Evolutionary conservation across 139 green algal genomes (phyloP).

Genomic region (Chlorella sp.): DNA sequence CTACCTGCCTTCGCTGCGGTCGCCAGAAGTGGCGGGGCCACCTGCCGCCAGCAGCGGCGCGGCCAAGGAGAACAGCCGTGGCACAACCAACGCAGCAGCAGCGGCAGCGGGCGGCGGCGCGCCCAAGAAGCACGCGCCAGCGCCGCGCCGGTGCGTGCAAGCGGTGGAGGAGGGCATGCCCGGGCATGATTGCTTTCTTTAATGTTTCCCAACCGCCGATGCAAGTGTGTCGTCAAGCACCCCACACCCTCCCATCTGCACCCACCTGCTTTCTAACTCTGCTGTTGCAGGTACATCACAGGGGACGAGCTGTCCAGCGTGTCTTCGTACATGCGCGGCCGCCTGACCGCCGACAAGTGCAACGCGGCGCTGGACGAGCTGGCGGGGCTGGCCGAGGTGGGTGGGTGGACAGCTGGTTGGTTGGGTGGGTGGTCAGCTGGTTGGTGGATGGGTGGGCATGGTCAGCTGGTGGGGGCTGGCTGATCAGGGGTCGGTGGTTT

Average conservation of each 20-base stretch:
- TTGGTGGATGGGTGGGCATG: too few relatives aligned
- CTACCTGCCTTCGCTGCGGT: conserved; percentile 50
- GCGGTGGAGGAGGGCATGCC: too few relatives aligned
- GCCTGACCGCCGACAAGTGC: conserved; percentile 73
- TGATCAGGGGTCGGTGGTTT: too few relatives aligned
- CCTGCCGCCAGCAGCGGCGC: background rate
- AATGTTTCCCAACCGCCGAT: too few relatives aligned
- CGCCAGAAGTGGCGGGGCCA: conserved; percentile 19
- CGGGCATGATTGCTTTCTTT: too few relatives aligned
- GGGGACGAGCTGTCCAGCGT: conserved; percentile 60
- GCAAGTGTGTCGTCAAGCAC: too few relatives aligned
- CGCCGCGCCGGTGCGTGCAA: conserved; percentile 10
- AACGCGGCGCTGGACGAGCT: conserved; percentile 81
- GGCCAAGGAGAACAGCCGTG: conserved; percentile 7
- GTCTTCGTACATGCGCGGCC: conserved; percentile 70
- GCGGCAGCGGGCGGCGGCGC: background rate
- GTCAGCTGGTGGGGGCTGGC: too few relatives aligned
- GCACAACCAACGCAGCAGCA: background rate
- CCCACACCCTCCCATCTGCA: too few relatives aligned
- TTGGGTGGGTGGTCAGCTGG: too few relatives aligned
- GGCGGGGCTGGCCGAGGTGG: conserved; percentile 50
- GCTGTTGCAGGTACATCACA: conserved; percentile 70
- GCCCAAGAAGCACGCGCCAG: background rate
- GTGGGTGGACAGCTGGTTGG: too few relatives aligned
- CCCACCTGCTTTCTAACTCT: too few relatives aligned